These are phyloP conservation scores for Boletus sensibilis DNA, from an alignment of 768 basidiomycete genomes.

Conservation along the genomic window DNA sequence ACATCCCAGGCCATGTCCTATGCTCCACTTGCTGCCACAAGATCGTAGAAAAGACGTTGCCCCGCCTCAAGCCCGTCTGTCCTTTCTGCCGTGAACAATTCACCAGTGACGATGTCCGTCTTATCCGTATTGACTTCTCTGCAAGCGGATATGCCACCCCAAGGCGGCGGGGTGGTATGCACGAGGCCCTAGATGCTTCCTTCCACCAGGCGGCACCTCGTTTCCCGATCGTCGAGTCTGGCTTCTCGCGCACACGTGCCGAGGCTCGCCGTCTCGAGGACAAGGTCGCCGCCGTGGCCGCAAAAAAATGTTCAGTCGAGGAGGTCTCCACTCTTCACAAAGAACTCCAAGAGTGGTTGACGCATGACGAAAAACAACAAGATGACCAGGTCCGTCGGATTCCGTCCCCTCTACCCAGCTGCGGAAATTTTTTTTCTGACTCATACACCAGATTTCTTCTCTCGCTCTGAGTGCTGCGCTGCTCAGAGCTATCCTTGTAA, in stretches of 20 bases:
- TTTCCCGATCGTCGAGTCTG: constrained; percentile 45
- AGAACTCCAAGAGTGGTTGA: constrained; percentile 77
- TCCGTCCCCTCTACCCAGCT: constrained; percentile 31
- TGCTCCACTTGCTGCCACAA: constrained; percentile 75
- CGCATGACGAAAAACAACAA: constrained; percentile 50
- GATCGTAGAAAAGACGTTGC: constrained; percentile 77
- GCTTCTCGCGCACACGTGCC: constrained; percentile 41
- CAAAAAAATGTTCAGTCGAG: constrained; percentile 85
- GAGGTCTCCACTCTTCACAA: constrained; percentile 76
- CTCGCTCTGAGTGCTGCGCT: constrained; percentile 76
- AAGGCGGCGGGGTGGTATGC: constrained; percentile 49
- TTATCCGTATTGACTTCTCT: constrained; percentile 77
- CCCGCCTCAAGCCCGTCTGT: constrained; percentile 70
- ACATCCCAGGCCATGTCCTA: constrained; percentile 66
- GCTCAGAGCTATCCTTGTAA: constrained; percentile 79
- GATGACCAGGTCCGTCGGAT: constrained; percentile 54
- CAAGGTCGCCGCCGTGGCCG: constrained; percentile 75
- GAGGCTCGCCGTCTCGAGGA: constrained; percentile 72
- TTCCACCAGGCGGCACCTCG: constrained; percentile 45
- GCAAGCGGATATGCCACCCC: constrained; percentile 70
- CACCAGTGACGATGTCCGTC: constrained; percentile 60
- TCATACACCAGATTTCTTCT: constrained; percentile 50
- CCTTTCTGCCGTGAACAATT: constrained; percentile 84
- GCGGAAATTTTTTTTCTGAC: constrained; percentile 5
- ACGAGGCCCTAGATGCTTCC: constrained; percentile 44